These are phyloP conservation scores for Tagetes patula DNA, from an alignment of 129 eudicot species.

Conservation along the genomic window DNA sequence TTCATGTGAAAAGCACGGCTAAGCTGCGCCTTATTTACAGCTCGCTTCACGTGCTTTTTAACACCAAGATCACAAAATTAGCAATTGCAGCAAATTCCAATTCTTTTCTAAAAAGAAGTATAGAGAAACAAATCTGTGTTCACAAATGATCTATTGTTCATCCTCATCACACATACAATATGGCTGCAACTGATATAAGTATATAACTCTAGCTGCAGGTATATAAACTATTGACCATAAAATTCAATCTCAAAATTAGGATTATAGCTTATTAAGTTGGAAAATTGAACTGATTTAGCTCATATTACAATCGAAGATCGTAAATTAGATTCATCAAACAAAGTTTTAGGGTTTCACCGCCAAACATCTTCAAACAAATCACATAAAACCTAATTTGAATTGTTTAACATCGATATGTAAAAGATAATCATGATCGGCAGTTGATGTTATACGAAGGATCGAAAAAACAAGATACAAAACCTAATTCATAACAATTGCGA, in stretches of 20 bases:
- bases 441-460: background rate
- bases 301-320: background rate
- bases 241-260: background rate
- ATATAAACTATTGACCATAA: background rate
- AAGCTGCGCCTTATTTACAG: no score
- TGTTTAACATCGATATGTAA: background rate
- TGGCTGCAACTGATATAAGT: no score
- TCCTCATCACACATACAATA: conserved; percentile 4
- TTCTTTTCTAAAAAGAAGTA: background rate
- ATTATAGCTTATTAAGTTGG: background rate
- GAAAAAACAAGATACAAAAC: conserved; percentile 16
- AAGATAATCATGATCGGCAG: background rate
- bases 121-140: background rate
- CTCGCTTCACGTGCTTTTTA: no score
- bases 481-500: conserved; percentile 20
- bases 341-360: conserved; percentile 6
- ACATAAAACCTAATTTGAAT: background rate
- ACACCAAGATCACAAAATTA: background rate
- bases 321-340: background rate
- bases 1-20: no score
- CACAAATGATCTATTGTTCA: background rate
- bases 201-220: conserved; percentile 9
- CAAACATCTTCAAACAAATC: conserved; percentile 5
- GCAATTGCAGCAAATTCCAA: background rate
- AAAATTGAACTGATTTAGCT: background rate